phyloP scores from a whole-genome alignment of 805 yeast genomes.

The Monosporozyma aerobia region DNA sequence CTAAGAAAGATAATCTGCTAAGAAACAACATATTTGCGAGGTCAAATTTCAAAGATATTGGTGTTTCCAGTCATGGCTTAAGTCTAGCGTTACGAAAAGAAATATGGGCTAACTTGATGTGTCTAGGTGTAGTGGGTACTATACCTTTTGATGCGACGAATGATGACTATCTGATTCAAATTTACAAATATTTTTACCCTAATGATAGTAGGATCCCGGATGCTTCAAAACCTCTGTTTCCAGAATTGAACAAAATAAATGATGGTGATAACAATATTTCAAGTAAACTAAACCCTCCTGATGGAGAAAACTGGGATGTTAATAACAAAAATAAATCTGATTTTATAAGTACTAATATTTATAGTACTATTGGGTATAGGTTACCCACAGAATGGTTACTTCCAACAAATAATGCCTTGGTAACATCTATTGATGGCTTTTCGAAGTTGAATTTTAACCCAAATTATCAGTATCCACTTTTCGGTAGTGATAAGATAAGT shows the following conservation, averaged over 20 bases:
- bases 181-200: slow-evolving; percentile 26
- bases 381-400: slow-evolving; percentile 25
- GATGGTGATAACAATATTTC: neutral
- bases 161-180: slow-evolving; percentile 26
- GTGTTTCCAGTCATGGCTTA: neutral
- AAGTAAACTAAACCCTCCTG: neutral
- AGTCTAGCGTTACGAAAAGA: slow-evolving; percentile 16
- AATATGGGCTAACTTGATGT: slow-evolving; percentile 26
- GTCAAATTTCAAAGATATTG: neutral
- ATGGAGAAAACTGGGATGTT: neutral
- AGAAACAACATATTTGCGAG: neutral
- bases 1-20: neutral
- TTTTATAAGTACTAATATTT: slow-evolving; percentile 16
- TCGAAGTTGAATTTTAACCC: slow-evolving; percentile 18
- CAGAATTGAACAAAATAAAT: neutral
- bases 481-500: neutral
- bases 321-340: slow-evolving; percentile 3
- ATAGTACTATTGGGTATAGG: slow-evolving; percentile 20
- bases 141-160: slow-evolving; percentile 22
- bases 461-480: slow-evolving; percentile 13
- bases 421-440: slow-evolving; percentile 24
- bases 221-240: neutral
- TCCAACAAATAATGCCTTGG: slow-evolving; percentile 19
- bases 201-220: slow-evolving; percentile 3
- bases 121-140: slow-evolving; percentile 27